Percentiles rank a stretch among this genome's conserved stretches.
phyloP scores from a whole-genome alignment of 371 early-diverging fungal genomes.

The Entomophthora muscae region DNA sequence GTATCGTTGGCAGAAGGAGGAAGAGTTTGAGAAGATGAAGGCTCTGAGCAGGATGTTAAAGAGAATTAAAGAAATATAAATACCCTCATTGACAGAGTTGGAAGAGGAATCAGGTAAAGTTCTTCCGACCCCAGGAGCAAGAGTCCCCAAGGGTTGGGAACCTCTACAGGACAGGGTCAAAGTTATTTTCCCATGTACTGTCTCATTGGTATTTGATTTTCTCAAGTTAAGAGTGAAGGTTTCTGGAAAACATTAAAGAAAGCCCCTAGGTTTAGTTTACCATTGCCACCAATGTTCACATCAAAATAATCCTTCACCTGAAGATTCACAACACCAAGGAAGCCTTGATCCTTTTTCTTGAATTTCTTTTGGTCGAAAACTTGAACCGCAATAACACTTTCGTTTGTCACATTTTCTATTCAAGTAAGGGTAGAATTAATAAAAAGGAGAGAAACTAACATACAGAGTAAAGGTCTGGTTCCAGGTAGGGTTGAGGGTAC shows the following conservation, averaged over 20 bases:
- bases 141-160: not conserved
- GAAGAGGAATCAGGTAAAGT: constrained; percentile 13
- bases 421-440: not conserved
- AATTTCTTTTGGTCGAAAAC: constrained; percentile 93
- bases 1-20: constrained; percentile 13
- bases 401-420: constrained; percentile 42
- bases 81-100: constrained; percentile 3
- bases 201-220: constrained; percentile 57
- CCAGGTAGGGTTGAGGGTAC: constrained; percentile 66
- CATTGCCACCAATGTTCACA: constrained; percentile 44
- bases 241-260: constrained; percentile 24
- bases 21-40: constrained; percentile 5
- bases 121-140: constrained; percentile 11
- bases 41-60: not conserved
- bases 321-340: constrained; percentile 82
- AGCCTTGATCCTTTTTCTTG: constrained; percentile 86
- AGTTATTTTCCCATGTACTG: constrained; percentile 70
- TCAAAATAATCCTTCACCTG: constrained; percentile 66
- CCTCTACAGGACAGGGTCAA: constrained; percentile 28
- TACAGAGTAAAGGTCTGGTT: constrained; percentile 56
- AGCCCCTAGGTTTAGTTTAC: constrained; percentile 17
- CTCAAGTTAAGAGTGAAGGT: constrained; percentile 73
- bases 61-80: not conserved
- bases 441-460: constrained; percentile 9
- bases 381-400: constrained; percentile 75